These are phyloP conservation scores for Cryphonectria naterciae DNA, from an alignment of 2,329 filamentous ascomycete species.

Conservation along the genomic window DNA sequence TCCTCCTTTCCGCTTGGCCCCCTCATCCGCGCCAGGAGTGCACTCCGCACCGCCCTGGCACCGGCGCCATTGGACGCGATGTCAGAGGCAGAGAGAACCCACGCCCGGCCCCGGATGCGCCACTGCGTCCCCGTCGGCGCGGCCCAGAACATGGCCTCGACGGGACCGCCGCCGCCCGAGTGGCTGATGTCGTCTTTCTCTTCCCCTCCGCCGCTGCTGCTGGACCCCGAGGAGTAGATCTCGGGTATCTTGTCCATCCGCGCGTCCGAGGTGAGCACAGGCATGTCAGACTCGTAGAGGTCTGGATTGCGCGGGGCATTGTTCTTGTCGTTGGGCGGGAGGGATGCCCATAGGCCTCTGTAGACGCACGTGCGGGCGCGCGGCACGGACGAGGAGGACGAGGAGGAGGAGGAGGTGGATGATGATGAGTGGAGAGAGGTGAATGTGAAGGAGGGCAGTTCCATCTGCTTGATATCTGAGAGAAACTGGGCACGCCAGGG, in stretches of 20 bases:
- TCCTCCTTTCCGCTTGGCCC: constrained; percentile 41
- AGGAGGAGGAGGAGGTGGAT: constrained; percentile 39
- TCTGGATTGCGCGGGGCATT: constrained; percentile 70
- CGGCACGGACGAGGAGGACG: constrained; percentile 47
- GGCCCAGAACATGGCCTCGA: constrained; percentile 88
- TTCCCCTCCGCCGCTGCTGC: constrained; percentile 40
- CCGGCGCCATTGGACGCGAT: constrained; percentile 53
- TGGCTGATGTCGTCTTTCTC: constrained; percentile 51
- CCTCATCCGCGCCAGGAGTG: constrained; percentile 67
- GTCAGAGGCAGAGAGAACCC: constrained; percentile 69
- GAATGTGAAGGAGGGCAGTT: constrained; percentile 54
- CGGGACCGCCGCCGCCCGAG: constrained; percentile 66
- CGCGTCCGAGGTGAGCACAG: constrained; percentile 84
- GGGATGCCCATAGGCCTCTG: constrained; percentile 79
- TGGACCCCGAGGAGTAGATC: constrained; percentile 58
- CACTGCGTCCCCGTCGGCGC: constrained; percentile 75
- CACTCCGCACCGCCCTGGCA: constrained; percentile 60
- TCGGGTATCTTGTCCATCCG: constrained; percentile 84
- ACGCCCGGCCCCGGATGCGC: constrained; percentile 78
- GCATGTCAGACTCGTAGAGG: constrained; percentile 73
- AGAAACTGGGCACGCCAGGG: constrained; percentile 60
- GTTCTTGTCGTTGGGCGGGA: constrained; percentile 74
- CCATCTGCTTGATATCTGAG: constrained; percentile 53
- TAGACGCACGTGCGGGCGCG: constrained; percentile 81
- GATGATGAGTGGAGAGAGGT: constrained; percentile 49